Conservation (phyloP, 176 grass and related monocot species). For the Zoysia japonica region DNA sequence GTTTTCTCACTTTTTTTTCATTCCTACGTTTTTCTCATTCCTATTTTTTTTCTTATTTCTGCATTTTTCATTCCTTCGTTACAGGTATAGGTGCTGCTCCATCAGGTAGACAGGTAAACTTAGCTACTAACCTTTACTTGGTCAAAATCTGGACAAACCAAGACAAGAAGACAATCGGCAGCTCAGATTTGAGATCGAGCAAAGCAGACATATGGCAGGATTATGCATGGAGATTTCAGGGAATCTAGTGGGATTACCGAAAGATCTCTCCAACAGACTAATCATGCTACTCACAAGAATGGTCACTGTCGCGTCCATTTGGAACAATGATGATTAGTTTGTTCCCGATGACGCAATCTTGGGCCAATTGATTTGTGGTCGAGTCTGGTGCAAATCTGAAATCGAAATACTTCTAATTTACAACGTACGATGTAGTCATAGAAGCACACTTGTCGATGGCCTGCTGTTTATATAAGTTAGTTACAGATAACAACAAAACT, state of each 20-base stretch:
- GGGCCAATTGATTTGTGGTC: constrained; percentile 14
- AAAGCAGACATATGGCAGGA: constrained; percentile 33
- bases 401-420: constrained; percentile 1
- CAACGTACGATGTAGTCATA: constrained; percentile 18
- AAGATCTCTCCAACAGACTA: constrained; percentile 30
- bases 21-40: no score
- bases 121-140: neutral
- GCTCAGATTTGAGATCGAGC: neutral
- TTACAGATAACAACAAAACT: constrained; percentile 22
- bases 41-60: no score
- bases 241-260: constrained; percentile 31
- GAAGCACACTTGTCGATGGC: constrained; percentile 40
- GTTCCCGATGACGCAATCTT: constrained; percentile 10
- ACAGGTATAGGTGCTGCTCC: neutral
- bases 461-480: neutral
- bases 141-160: neutral
- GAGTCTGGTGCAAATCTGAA: constrained; percentile 11
- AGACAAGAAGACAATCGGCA: constrained; percentile 19
- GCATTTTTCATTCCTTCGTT: no score
- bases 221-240: constrained; percentile 15
- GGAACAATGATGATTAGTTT: constrained; percentile 37
- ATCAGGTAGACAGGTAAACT: neutral
- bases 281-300: constrained; percentile 7
- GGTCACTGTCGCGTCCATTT: constrained; percentile 39
- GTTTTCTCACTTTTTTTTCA: no score